Evolutionary conservation across 192 early-diverging fungal genomes (phyloP), one percentile per base, ranked within the genome.

Genomic region (Mortierella antarctica): DNA sequence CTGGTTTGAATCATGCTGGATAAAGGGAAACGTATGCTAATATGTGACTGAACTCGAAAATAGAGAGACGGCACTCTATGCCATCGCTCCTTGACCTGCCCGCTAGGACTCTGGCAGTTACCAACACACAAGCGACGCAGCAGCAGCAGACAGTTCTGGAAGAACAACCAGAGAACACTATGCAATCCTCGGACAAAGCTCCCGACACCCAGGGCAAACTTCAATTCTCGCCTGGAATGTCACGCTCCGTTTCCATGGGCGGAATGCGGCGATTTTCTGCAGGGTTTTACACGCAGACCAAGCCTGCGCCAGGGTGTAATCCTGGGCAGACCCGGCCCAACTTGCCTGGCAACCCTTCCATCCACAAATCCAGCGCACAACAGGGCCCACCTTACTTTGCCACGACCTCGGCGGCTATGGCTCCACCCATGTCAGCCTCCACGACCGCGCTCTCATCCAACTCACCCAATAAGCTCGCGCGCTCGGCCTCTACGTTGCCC

Each of bases 1-100:
- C 14, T 21, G 4, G 15, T 57, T 17, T 7, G 17, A 0, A 13
- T 47, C 13, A 5, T 23, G 49, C 14, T 59, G 2, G 39, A 4
- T 14, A 47, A 23, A 46, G 31, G 3, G 31, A 31, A 31, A 31
- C 31, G 31, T 2, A 31, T 2, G 31, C 31, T 31, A 31, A 31
- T 31, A 31, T 31, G 31, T 31, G 31, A 1, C 31, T 31, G 31
- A 31, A 31, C 31, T 3, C 31, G 31, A 31, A 31, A 31, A 20
- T 61, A 79, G 75, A 79, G 41, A 63, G 75, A n/a, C 42, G 75
- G 31, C 75, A 79, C 45, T 79, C 75, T 2, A 79, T 79, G 75
- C 75, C 75, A 4, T 71, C 75, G 11, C 58, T 31, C 31, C 31
- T 79, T 9, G 75, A 70, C 7, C 9, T 71, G 17, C 57, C 74